These are phyloP conservation scores for Eimeria brunetti DNA, from an alignment of 169 alveolate species.

Conservation along the genomic window DNA sequence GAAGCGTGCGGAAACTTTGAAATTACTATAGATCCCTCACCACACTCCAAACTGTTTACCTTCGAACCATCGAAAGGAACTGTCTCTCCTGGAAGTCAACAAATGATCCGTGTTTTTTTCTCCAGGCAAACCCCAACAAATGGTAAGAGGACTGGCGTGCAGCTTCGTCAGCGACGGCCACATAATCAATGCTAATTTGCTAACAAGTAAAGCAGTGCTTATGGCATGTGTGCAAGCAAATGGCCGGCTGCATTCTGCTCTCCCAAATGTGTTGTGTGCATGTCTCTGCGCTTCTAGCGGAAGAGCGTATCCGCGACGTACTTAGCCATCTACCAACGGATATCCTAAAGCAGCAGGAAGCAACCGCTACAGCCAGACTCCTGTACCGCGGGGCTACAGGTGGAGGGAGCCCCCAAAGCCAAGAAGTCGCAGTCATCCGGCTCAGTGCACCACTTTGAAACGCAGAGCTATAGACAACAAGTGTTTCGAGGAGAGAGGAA, in stretches of 20 bases:
- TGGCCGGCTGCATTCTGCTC: not conserved
- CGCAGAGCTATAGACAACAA: not conserved
- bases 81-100: conserved; percentile 36
- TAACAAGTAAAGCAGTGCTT: not conserved
- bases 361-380: conserved; percentile 52
- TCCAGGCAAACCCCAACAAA: conserved; percentile 28
- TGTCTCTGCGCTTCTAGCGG: conserved; percentile 27
- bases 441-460: conserved; percentile 22
- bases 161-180: not conserved
- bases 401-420: conserved; percentile 23
- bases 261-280: not conserved
- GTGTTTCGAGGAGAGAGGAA: not conserved
- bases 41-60: conserved; percentile 12
- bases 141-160: not conserved
- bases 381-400: conserved; percentile 24
- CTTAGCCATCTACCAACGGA: conserved; percentile 27
- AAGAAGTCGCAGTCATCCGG: conserved; percentile 64
- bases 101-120: conserved; percentile 30
- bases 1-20: conserved; percentile 54
- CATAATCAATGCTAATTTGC: not conserved
- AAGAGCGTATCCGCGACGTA: conserved; percentile 47
- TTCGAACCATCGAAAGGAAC: conserved; percentile 57
- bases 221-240: not conserved
- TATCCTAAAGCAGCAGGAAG: not conserved
- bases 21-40: conserved; percentile 42